phyloP scores from a whole-genome alignment of 345 rosid species.

The Isatis tinctoria region DNA sequence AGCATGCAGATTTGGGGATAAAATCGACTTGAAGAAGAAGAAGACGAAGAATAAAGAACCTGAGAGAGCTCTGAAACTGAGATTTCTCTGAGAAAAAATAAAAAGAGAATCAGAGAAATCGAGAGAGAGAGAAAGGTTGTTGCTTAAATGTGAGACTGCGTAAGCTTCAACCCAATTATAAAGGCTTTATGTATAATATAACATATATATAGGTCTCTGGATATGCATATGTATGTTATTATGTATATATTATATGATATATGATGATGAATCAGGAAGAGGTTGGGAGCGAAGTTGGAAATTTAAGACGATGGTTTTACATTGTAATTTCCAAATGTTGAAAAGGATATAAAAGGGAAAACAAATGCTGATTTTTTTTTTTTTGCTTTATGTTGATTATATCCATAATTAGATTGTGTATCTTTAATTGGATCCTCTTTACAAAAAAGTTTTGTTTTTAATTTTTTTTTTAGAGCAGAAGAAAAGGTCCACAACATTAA shows the following conservation, averaged over 20 bases:
- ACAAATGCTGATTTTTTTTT: background rate
- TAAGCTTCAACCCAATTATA: conserved; percentile 31
- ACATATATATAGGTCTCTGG: background rate
- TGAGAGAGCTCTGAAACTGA: conserved; percentile 44
- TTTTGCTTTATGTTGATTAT: background rate
- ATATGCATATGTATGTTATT: background rate
- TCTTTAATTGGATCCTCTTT: background rate
- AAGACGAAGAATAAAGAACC: conserved; percentile 31
- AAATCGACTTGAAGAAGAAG: conserved; percentile 17
- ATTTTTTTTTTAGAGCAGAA: background rate
- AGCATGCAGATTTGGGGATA: conserved; percentile 29
- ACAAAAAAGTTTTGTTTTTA: background rate
- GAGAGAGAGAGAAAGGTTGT: conserved; percentile 8
- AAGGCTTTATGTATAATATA: conserved; percentile 22
- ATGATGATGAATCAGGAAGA: conserved; percentile 16
- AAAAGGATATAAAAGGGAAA: background rate
- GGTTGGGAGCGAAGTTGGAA: conserved; percentile 33
- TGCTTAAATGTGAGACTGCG: conserved; percentile 38
- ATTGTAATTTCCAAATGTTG: conserved; percentile 7
- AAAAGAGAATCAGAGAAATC: conserved; percentile 18
- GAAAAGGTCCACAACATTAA: conserved; percentile 17
- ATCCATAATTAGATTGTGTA: background rate
- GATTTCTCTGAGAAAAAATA: conserved; percentile 26
- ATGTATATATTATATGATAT: background rate
- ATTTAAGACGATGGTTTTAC: conserved; percentile 27